Base-by-base conservation (phyloP, 2,329 filamentous ascomycete genomes). In the Mollisia scopiformis region DNA sequence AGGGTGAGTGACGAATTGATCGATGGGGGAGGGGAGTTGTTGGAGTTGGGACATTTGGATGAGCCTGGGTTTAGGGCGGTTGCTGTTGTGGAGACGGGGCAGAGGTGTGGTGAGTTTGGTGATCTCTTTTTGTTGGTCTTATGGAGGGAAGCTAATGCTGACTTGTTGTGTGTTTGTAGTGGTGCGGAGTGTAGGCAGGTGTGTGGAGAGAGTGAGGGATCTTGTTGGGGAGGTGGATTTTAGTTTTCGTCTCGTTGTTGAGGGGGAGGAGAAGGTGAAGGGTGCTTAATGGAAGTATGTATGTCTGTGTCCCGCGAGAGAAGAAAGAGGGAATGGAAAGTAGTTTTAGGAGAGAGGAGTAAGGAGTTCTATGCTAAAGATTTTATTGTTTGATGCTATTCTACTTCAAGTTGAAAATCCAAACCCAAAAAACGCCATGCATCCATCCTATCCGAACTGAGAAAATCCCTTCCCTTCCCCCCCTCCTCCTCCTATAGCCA, bases 161-260 rank as follows among this genome's bases (percentile, higher is more conserved):
- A n/a, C n/a, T n/a, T n/a, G n/a, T n/a, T n/a, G n/a, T n/a, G n/a
- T n/a, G n/a, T n/a, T n/a, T n/a, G n/a, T n/a, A n/a, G 21, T 92
- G 33, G 84, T 85, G 60, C 87, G 88, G 62, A 88, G 92, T 72
- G 74, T 92, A 27, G 82, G 85, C 62, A 82, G 81, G 61, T 72
- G 92, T 56, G 76, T 91, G 62, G 76, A 75, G 73, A 79, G 80
- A 13, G 83, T 92, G 1, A 87, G 82, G 69, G 81, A 81, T 46
- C 75, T 92, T 25, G 89, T 92, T 1, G 89, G 89, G 0, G 88
- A 91, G 60, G 79, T 92, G 31, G 89, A 92, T 71, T 92, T 92
- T 50, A 61, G 55, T 46, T 52, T 39, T 13, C 37, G 33, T 5
- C 11, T 57, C 16, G 39, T 43, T n/a, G 39, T n/a, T 41, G 37